These are phyloP conservation scores for Huiozyma naganishii DNA, from an alignment of 805 yeast species.

Conservation along the genomic window DNA sequence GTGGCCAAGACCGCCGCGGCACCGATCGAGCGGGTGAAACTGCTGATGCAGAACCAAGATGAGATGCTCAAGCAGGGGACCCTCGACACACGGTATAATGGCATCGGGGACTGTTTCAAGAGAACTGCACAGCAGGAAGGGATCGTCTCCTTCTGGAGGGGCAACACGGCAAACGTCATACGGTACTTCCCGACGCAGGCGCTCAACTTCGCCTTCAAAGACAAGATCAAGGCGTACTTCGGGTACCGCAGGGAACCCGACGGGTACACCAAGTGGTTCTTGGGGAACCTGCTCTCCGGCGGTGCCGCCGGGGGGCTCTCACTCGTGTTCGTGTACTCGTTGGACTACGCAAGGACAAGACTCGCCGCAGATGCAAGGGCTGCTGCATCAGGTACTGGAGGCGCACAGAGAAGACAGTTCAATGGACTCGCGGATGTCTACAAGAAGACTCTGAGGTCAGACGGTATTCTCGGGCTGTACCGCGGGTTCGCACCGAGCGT, in stretches of 20 bases:
- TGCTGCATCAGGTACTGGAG: conserved; percentile 45
- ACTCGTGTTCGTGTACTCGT: conserved; percentile 83
- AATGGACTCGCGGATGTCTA: conserved; percentile 94
- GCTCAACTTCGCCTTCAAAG: conserved; percentile 96
- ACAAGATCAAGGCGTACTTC: conserved; percentile 88
- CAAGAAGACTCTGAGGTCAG: conserved; percentile 89
- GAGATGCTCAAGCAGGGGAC: conserved; percentile 98
- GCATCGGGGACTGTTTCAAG: conserved; percentile 87
- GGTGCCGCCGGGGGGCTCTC: conserved; percentile 96
- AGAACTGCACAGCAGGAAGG: conserved; percentile 94
- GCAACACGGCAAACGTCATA: conserved; percentile 97
- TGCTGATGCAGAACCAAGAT: conserved; percentile 94
- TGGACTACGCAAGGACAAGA: conserved; percentile 96
- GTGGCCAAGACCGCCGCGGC: conserved; percentile 97
- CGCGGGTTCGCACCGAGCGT: conserved; percentile 99
- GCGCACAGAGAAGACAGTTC: conserved; percentile 88
- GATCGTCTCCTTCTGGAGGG: conserved; percentile 92
- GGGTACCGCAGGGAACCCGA: conserved; percentile 89
- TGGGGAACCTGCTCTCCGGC: conserved; percentile 95
- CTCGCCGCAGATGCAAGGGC: conserved; percentile 87
- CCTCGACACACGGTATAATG: conserved; percentile 72
- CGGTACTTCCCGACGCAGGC: conserved; percentile 99
- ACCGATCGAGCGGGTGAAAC: conserved; percentile 94
- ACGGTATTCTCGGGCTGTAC: conserved; percentile 97
- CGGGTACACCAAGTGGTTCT: conserved; percentile 82